Base-by-base conservation (phyloP, 1,284 basidiomycete genomes). In the Boletellus deceptivus region DNA sequence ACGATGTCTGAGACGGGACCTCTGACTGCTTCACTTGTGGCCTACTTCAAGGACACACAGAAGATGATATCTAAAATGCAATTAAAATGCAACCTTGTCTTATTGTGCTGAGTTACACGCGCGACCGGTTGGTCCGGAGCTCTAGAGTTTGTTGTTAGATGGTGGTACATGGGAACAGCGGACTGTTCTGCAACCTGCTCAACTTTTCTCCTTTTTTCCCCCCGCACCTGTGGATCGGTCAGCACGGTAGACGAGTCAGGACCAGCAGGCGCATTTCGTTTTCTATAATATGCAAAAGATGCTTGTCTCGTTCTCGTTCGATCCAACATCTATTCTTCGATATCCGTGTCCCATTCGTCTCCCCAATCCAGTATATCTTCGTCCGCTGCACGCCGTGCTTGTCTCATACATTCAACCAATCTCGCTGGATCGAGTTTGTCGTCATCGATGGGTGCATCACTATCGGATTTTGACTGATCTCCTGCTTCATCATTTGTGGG, bases 1-100 rank as follows among this genome's bases (percentile, higher is more conserved):
- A 95, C 69, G 93, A 96, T 69, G 82, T 94, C 58, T 94, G 70
- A 73, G 46, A 40, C 25, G 40, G 24, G 40, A 22, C 25, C n/a
- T 10, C 33, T 22, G 25, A 17, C 44, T 36, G 35, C 14, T 18
- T 43, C 14, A 10, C 8, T 17, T 34, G 31, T 39, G 37, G 37
- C 37, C 9, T 39, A n/a, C 29, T 4, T 31, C 29, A 11, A 31
- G 8, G 8, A 16, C 42, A 49, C 37, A 3, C 16, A 36, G 91
- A 93, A 10, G 29, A 13, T 69, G 91, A 94, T 69, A 83, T 93
- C 58, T 92, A 70, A 27, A 17, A 18, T n/a, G 8, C 25, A 22
- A 18, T 33, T 14, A 14, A 9, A 33, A 13, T 31, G 8, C 45
- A 41, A 36, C 37, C 6, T 42, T 35, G 13, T 36, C 24, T 43